Evolutionary conservation across 2,329 filamentous ascomycete genomes (phyloP), one percentile per base, ranked within the genome.

Genomic region (Neopestalotiopsis sp.): DNA sequence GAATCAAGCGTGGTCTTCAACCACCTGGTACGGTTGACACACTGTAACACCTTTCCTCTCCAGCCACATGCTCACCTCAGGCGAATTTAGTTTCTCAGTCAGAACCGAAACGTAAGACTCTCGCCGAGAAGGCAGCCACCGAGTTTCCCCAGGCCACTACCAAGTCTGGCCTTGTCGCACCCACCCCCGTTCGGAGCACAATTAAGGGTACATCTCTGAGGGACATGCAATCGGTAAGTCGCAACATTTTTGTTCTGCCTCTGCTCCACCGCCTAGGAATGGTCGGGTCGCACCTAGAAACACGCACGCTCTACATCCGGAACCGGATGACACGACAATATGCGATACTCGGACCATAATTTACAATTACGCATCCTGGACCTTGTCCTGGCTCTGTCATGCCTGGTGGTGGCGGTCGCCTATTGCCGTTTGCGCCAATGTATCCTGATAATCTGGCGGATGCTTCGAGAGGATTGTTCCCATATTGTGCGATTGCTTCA

Each of bases 101-200:
- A 24, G 86, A 89, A 64, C 75, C 88, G 3, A 92, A 92, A 79
- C 84, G 90, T 68, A 89, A 89, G 74, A 88, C 87, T 14, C 79
- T 90, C 32, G 79, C 79, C 24, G 87, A 91, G 68, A 83, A 83
- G 72, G 88, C 85, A 40, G 85, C 70, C 10, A 34, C 79, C 70
- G 89, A 91, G 69, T 85, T 83, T 70, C 78, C 81, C 20, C 56
- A 81, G 40, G 34, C 32, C 53, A 45, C 38, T 6, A 83, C 79
- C 69, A 78, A 80, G 59, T 77, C 83, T 14, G 77, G 79, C 64
- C 76, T 79, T 40, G 76, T 81, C 70, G 80, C 83, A 68, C 81
- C 81, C 45, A 78, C 79, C 64, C 83, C 79, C 67, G 76, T 79
- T 68, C 84, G 83, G 72, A 78, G 82, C 53, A 76, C 77, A 45